Conservation (phyloP, 164 flowering plant genomes). For the Cinnamomum chago region DNA sequence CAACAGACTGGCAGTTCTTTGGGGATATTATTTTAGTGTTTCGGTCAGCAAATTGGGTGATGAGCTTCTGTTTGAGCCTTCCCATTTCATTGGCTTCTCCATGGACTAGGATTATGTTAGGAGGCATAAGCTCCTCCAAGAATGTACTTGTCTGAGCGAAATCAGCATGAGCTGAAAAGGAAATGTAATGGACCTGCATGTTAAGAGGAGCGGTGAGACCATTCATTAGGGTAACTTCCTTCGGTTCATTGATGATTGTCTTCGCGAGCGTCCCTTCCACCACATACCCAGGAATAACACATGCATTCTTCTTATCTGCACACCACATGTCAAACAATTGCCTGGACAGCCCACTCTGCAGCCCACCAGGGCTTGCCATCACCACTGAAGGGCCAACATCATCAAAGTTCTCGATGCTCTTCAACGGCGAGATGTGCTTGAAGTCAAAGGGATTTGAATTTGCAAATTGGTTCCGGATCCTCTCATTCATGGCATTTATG, state of each 20-base stretch:
- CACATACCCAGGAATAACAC: conserved; percentile 90
- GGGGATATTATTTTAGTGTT: conserved; percentile 80
- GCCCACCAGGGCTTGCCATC: conserved; percentile 93
- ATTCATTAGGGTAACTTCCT: conserved; percentile 88
- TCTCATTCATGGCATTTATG: conserved; percentile 90
- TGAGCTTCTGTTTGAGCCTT: conserved; percentile 85
- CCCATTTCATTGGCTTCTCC: conserved; percentile 96
- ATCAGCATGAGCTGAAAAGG: conserved; percentile 98
- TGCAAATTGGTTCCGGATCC: conserved; percentile 77
- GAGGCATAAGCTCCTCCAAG: conserved; percentile 86
- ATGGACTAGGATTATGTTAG: conserved; percentile 91
- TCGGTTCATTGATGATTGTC: conserved; percentile 85
- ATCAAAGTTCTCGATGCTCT: conserved; percentile 75
- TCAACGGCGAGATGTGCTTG: conserved; percentile 76
- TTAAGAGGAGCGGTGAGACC: conserved; percentile 88
- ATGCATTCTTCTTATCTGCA: conserved; percentile 85
- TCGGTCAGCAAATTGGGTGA: conserved; percentile 61
- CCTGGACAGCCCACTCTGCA: conserved; percentile 90
- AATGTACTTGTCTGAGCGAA: conserved; percentile 86
- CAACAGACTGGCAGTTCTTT: conserved; percentile 93
- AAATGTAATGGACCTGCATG: conserved; percentile 92
- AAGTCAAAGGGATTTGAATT: conserved; percentile 84
- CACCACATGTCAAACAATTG: conserved; percentile 97
- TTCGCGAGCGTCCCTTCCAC: conserved; percentile 92
- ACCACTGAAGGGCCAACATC: conserved; percentile 97